Base-by-base conservation (phyloP, 306 rosid genomes). In the Cajanus cajan region DNA sequence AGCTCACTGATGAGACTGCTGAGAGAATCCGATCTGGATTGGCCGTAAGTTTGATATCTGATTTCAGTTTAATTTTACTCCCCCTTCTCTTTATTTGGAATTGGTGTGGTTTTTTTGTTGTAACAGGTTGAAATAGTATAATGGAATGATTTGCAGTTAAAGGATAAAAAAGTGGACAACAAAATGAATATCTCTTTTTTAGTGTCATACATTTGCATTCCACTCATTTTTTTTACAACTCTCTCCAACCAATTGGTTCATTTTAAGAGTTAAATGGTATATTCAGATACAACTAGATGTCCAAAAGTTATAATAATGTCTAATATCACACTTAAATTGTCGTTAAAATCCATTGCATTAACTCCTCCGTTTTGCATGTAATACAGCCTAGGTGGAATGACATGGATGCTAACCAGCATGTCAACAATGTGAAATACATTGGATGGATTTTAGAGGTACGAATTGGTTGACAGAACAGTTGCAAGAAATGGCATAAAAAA, bases 391-490 rank as follows among this genome's bases (percentile, higher is more conserved):
- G 98, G 87, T 92, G 98, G 98, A 95, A 89, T 21, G 98, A 95
- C 81, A 92, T 95, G 98, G 97, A 95, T 82, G 98, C 90, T 41
- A 95, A 95, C 80, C 98, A 92, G 71, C 98, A 95, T 37, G 98
- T 95, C 6, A 95, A 95, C 86, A 95, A 95, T 69, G 98, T 92
- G 50, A 95, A 88, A 82, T 95, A 92, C 88, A 95, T 95, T 2
- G 97, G 94, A n/a, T 95, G 98, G 98, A 89, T 95, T 79, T 86
- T 95, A 19, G 97, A 95, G 98, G 98, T 90, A 88, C 16, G 5
- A 36, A 66, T 64, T 64, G 5, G 6, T 25, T n/a, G 18, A 12
- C 0, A 58, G 31, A 28, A 3, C 31, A 31, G 21, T 61, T 13
- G 11, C 41, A 61, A 33, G 22, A 61, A 61, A 61, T 14, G 18